Conservation (phyloP, 371 early-diverging fungal species). For the Mortierella sp. region DNA sequence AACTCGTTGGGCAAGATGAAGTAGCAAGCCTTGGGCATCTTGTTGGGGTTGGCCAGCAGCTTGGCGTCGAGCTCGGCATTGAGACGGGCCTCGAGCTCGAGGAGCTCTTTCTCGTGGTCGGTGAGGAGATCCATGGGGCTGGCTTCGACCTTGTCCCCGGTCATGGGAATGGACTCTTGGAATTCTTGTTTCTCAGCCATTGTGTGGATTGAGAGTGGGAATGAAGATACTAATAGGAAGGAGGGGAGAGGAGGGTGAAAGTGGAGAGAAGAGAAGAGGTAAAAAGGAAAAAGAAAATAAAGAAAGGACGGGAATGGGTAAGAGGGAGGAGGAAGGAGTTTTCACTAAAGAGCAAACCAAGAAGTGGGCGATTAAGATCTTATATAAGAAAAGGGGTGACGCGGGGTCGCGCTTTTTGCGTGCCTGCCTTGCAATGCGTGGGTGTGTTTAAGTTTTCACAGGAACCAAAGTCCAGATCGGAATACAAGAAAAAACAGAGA, state of each 20-base stretch:
- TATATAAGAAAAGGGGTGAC: constrained; percentile 14
- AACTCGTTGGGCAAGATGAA: constrained; percentile 66
- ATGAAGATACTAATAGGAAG: background rate
- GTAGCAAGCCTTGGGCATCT: constrained; percentile 59
- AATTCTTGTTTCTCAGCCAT: constrained; percentile 34
- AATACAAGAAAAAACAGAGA: background rate
- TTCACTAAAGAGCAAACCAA: constrained; percentile 27
- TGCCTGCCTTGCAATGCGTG: background rate
- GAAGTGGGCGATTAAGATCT: constrained; percentile 6
- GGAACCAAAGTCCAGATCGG: background rate
- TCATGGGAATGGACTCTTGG: constrained; percentile 16
- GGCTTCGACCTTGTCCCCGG: constrained; percentile 12
- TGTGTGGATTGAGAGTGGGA: background rate
- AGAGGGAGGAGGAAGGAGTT: constrained; percentile 20
- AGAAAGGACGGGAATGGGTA: background rate
- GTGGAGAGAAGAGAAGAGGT: background rate
- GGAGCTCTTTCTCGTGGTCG: constrained; percentile 55
- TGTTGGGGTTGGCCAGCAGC: constrained; percentile 55
- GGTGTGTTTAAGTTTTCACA: background rate
- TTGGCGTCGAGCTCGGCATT: constrained; percentile 58
- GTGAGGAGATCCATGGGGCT: constrained; percentile 33
- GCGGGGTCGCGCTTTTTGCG: background rate
- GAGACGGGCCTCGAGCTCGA: constrained; percentile 56
- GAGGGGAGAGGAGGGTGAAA: background rate
- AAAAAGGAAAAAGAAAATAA: background rate